Conservation (phyloP, 2,329 filamentous ascomycete species). For the Alternaria ethzedia region DNA sequence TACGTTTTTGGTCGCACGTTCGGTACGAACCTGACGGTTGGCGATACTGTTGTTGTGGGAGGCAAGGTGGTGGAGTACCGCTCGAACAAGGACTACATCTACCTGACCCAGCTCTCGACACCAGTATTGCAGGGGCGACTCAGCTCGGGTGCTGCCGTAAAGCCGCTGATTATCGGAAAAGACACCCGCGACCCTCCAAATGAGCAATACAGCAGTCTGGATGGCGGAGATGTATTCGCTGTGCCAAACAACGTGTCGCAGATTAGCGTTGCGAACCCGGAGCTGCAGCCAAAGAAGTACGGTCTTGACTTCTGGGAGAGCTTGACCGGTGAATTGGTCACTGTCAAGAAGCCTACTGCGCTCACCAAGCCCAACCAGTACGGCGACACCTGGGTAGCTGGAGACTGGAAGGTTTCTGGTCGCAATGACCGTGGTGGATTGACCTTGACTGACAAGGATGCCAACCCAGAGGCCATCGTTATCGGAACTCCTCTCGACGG, state of each 20-base stretch:
- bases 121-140: conserved; percentile 62
- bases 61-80: conserved; percentile 68
- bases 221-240: conserved; percentile 69
- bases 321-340: conserved; percentile 71
- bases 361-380: conserved; percentile 67
- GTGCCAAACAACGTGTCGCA: conserved; percentile 67
- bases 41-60: conserved; percentile 67
- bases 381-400: conserved; percentile 73
- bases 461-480: conserved; percentile 72
- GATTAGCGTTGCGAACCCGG: conserved; percentile 66
- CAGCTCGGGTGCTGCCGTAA: conserved; percentile 62
- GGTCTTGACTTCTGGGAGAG: conserved; percentile 79
- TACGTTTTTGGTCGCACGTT: conserved; percentile 67
- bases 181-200: conserved; percentile 65
- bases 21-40: conserved; percentile 56
- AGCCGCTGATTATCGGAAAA: conserved; percentile 66
- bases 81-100: conserved; percentile 63
- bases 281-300: conserved; percentile 65
- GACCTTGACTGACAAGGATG: conserved; percentile 66
- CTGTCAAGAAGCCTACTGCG: conserved; percentile 63
- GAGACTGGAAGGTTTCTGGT: conserved; percentile 69
- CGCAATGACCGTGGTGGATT: conserved; percentile 68
- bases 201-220: conserved; percentile 66
- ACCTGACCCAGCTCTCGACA: conserved; percentile 67
- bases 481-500: conserved; percentile 71